A percentile compares a stretch with the other conserved stretches of the same genome.
Conservation (phyloP, 768 basidiomycete genomes). For the Termitomyces sp. region DNA sequence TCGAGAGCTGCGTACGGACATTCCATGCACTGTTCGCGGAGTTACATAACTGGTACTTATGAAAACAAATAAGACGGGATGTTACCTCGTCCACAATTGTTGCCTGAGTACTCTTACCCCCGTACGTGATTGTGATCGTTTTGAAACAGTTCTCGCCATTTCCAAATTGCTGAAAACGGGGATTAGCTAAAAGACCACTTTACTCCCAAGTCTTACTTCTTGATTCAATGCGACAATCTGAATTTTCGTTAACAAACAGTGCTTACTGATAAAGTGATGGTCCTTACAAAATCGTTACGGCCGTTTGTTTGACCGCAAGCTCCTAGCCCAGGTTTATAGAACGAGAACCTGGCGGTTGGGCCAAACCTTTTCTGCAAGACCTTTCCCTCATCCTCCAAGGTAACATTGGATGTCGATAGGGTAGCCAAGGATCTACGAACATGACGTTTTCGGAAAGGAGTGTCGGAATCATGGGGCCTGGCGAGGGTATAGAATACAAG, state of each 20-base stretch:
- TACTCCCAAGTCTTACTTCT: constrained; percentile 7
- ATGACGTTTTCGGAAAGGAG: constrained; percentile 12
- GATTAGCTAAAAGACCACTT: neutral
- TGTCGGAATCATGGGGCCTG: constrained; percentile 9
- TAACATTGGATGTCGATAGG: constrained; percentile 1
- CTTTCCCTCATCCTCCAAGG: constrained; percentile 4
- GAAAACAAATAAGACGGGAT: neutral
- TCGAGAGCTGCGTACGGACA: constrained; percentile 54
- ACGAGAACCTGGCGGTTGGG: constrained; percentile 26
- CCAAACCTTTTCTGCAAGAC: constrained; percentile 26
- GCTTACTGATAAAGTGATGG: neutral
- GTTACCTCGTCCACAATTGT: constrained; percentile 50
- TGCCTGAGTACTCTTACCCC: constrained; percentile 41
- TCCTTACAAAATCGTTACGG: constrained; percentile 39
- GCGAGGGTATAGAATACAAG: constrained; percentile 14
- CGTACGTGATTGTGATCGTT: constrained; percentile 48
- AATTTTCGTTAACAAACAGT: neutral
- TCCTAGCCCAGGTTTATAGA: constrained; percentile 34
- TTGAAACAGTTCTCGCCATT: constrained; percentile 41
- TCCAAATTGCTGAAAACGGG: constrained; percentile 18
- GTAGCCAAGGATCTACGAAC: constrained; percentile 3
- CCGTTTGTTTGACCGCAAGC: constrained; percentile 45
- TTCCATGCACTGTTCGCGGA: constrained; percentile 39
- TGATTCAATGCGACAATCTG: constrained; percentile 45
- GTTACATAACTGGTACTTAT: neutral